These are phyloP conservation scores for Eremochloa ophiuroides DNA, from an alignment of 176 grass and related monocot species.

Conservation along the genomic window DNA sequence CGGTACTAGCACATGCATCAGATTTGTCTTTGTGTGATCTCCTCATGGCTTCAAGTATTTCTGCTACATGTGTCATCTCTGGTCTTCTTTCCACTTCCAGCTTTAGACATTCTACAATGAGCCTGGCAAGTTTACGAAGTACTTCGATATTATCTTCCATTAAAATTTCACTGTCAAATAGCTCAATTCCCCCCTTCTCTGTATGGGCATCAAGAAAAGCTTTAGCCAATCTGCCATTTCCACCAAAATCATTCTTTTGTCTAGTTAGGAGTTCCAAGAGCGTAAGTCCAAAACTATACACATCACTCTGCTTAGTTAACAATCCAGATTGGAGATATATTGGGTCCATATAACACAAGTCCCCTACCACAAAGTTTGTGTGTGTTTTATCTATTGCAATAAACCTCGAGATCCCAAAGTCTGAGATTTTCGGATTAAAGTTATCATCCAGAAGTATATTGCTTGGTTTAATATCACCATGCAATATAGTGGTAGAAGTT, in stretches of 20 bases:
- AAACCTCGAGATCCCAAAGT: not conserved
- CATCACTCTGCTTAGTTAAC: not conserved
- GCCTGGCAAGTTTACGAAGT: not conserved
- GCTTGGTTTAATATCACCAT: not conserved
- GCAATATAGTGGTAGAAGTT: too few relatives aligned
- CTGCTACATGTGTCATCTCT: too few relatives aligned
- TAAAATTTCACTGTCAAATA: not conserved
- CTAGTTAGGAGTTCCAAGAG: not conserved
- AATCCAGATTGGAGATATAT: too few relatives aligned
- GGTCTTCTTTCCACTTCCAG: too few relatives aligned
- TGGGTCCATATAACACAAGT: too few relatives aligned
- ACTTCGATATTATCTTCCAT: not conserved
- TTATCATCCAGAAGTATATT: not conserved
- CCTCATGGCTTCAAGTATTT: too few relatives aligned
- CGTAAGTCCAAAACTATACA: not conserved
- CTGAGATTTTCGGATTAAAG: not conserved
- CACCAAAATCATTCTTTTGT: not conserved
- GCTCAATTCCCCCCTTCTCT: not conserved
- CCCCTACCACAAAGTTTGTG: too few relatives aligned
- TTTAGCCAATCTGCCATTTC: not conserved
- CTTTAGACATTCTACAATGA: too few relatives aligned
- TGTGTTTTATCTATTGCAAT: too few relatives aligned
- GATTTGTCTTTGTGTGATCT: too few relatives aligned
- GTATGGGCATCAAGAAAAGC: not conserved
- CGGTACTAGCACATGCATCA: too few relatives aligned